These are phyloP conservation scores for Ustilago sp. DNA, from an alignment of 1,284 basidiomycete genomes.

Conservation along the genomic window DNA sequence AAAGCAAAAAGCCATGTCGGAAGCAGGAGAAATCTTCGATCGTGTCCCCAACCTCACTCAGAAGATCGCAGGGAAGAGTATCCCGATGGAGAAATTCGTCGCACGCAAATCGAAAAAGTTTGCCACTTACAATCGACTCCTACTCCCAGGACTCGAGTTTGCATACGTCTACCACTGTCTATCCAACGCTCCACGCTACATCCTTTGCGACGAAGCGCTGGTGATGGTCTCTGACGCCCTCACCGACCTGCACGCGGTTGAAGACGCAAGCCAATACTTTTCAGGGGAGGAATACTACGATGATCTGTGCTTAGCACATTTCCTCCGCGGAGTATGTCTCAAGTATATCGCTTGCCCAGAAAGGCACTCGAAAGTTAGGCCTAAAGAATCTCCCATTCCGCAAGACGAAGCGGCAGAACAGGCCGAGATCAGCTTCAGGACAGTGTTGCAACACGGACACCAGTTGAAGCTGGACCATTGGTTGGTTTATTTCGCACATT, in stretches of 20 bases:
- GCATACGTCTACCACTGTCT: conserved; percentile 68
- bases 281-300: conserved; percentile 60
- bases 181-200: conserved; percentile 61
- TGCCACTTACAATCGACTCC: conserved; percentile 52
- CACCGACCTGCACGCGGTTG: conserved; percentile 48
- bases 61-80: conserved; percentile 68
- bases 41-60: conserved; percentile 62
- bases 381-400: conserved; percentile 54
- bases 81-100: conserved; percentile 68
- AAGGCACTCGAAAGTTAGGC: conserved; percentile 56
- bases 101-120: conserved; percentile 67
- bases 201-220: conserved; percentile 54
- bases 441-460: conserved; percentile 56
- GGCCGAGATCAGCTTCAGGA: conserved; percentile 58
- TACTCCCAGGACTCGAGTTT: conserved; percentile 66
- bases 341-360: conserved; percentile 68
- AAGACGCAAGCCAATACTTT: conserved; percentile 46
- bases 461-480: conserved; percentile 64
- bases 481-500: conserved; percentile 68
- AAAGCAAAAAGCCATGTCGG: conserved; percentile 22
- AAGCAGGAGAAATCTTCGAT: conserved; percentile 56
- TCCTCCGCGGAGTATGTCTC: conserved; percentile 65
- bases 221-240: conserved; percentile 59
- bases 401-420: conserved; percentile 58
- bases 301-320: conserved; percentile 66